Evolutionary conservation across 345 rosid genomes (phyloP).

Genomic region (Citrus inodora): DNA sequence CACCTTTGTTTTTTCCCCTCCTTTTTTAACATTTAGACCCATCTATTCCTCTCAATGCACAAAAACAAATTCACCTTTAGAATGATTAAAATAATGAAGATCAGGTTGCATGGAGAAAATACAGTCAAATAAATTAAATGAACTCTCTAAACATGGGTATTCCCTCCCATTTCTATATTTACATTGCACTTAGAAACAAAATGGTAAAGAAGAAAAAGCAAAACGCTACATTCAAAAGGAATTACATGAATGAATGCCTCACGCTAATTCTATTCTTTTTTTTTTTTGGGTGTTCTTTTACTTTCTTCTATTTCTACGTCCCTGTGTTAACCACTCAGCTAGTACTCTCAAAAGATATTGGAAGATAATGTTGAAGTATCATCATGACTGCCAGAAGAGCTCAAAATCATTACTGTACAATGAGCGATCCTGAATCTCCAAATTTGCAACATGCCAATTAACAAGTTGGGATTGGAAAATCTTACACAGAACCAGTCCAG

Average conservation of each 20-base stretch:
- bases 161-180: conserved; percentile 18
- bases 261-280: conserved; percentile 11
- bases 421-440: conserved; percentile 98
- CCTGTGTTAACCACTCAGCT: conserved; percentile 26
- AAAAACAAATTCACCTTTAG: no score
- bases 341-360: conserved; percentile 26
- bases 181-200: conserved; percentile 18
- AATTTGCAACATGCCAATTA: conserved; percentile 93
- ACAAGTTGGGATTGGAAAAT: conserved; percentile 85
- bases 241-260: conserved; percentile 30
- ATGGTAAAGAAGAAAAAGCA: background rate
- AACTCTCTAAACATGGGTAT: background rate
- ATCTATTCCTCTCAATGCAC: no score
- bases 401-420: conserved; percentile 85
- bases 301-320: conserved; percentile 25
- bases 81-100: background rate
- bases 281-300: background rate
- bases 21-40: background rate
- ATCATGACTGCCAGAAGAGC: conserved; percentile 96
- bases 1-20: no score
- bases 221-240: conserved; percentile 4
- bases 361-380: background rate
- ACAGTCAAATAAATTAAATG: background rate
- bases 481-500: conserved; percentile 82
- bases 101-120: background rate